Conservation (phyloP, 2,329 filamentous ascomycete genomes). For the Colletotrichum zoysiae region DNA sequence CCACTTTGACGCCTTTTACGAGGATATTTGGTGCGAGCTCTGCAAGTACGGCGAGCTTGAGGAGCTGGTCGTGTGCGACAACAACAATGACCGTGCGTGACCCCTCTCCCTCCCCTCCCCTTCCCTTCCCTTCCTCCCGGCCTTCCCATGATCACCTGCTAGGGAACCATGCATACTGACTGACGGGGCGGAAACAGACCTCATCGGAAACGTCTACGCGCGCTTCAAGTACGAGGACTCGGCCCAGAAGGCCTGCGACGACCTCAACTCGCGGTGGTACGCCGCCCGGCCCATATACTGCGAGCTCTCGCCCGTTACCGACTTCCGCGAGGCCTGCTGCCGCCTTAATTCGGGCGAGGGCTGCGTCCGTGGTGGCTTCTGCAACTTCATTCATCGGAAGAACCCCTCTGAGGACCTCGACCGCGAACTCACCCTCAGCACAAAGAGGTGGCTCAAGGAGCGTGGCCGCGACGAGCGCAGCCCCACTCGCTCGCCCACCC, state of each 20-base stretch:
- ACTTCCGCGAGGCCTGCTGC: slow-evolving; percentile 98
- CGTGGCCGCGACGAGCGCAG: slow-evolving; percentile 88
- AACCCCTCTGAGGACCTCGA: slow-evolving; percentile 92
- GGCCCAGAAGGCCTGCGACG: slow-evolving; percentile 93
- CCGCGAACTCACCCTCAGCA: slow-evolving; percentile 85
- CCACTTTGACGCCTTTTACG: slow-evolving; percentile 99
- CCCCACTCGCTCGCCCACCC: slow-evolving; percentile 84
- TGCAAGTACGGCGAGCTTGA: slow-evolving; percentile 98
- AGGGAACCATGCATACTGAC: background rate
- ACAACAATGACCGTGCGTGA: slow-evolving; percentile 93
- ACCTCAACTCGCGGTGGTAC: slow-evolving; percentile 96
- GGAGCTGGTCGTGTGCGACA: slow-evolving; percentile 98
- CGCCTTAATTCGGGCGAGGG: slow-evolving; percentile 94
- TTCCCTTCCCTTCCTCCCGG: background rate
- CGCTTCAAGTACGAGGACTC: slow-evolving; percentile 99
- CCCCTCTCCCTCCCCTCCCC: background rate
- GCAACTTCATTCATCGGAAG: slow-evolving; percentile 99
- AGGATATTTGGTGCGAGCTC: slow-evolving; percentile 99
- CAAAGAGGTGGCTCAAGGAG: slow-evolving; percentile 95
- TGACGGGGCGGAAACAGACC: slow-evolving; percentile 66
- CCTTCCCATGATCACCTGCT: slow-evolving; percentile 41
- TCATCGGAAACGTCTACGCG: slow-evolving; percentile 99
- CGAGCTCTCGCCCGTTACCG: slow-evolving; percentile 95
- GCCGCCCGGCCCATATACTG: slow-evolving; percentile 97
- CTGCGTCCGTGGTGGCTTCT: slow-evolving; percentile 95